A percentile compares a stretch with the other conserved stretches of the same genome.
Conservation (phyloP, 2,329 filamentous ascomycete genomes). For the Fusarium nelsonii region DNA sequence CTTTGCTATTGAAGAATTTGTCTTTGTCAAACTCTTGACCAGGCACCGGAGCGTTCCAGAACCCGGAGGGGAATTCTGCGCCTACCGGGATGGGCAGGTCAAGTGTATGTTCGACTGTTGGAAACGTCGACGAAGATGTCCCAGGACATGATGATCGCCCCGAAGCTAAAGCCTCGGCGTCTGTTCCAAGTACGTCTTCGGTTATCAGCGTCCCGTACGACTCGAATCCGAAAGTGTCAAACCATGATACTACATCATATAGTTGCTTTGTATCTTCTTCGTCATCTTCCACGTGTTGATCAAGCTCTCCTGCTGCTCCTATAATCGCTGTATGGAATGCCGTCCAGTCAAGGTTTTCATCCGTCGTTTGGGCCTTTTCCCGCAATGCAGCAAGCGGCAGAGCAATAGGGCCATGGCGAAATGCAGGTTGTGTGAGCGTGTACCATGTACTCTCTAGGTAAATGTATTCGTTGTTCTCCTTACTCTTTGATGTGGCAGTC, state of each 20-base stretch:
- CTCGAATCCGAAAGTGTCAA: slow-evolving; percentile 62
- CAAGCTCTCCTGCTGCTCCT: slow-evolving; percentile 66
- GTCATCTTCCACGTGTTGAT: slow-evolving; percentile 55
- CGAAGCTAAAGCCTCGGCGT: slow-evolving; percentile 15
- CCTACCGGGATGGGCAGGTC: slow-evolving; percentile 56
- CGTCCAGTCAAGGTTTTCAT: slow-evolving; percentile 70
- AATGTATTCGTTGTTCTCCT: slow-evolving; percentile 59
- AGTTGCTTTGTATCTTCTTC: slow-evolving; percentile 60
- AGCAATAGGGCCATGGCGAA: slow-evolving; percentile 68
- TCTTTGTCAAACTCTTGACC: slow-evolving; percentile 46
- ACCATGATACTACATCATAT: slow-evolving; percentile 64
- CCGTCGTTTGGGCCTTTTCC: slow-evolving; percentile 55
- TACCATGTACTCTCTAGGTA: slow-evolving; percentile 63
- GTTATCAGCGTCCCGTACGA: slow-evolving; percentile 56
- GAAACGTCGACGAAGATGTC: slow-evolving; percentile 45
- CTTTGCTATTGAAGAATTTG: slow-evolving; percentile 50
- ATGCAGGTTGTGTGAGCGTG: slow-evolving; percentile 62
- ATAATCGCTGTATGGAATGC: slow-evolving; percentile 75
- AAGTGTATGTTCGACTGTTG: slow-evolving; percentile 49
- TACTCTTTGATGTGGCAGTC: slow-evolving; percentile 38
- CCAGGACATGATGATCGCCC: slow-evolving; percentile 42
- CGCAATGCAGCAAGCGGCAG: slow-evolving; percentile 60
- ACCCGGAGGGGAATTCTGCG: slow-evolving; percentile 50
- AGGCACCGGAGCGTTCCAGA: slow-evolving; percentile 49
- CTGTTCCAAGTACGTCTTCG: slow-evolving; percentile 21